Evolutionary conservation across 1,284 basidiomycete species (phyloP).

Genomic region (Flammula alnicola): DNA sequence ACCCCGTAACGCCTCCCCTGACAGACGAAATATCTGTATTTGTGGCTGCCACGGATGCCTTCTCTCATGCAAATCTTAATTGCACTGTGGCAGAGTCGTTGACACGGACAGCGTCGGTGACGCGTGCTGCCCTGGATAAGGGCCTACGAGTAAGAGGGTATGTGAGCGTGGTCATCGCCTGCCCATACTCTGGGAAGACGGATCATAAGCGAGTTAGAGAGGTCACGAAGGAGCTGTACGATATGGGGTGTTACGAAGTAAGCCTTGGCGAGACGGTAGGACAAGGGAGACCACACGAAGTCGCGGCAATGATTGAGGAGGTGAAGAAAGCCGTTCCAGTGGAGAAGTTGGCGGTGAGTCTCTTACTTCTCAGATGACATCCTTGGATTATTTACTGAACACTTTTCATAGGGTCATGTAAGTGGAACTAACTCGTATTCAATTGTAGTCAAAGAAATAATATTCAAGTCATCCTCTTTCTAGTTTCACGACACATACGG

Average conservation of each 20-base stretch:
- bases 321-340: constrained; percentile 69
- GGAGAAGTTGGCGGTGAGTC: constrained; percentile 70
- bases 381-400: constrained; percentile 10
- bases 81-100: constrained; percentile 78
- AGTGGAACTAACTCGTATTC: constrained; percentile 29
- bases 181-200: constrained; percentile 86
- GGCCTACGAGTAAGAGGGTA: constrained; percentile 87
- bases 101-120: constrained; percentile 65
- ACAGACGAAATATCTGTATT: constrained; percentile 92
- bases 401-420: constrained; percentile 58
- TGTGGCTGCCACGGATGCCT: constrained; percentile 87
- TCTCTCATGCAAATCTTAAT: constrained; percentile 88
- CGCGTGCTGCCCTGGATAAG: constrained; percentile 58
- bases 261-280: constrained; percentile 94
- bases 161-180: constrained; percentile 83
- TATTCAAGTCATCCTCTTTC: constrained; percentile 1
- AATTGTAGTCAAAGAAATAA: not conserved
- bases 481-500: constrained; percentile 95
- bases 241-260: constrained; percentile 96
- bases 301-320: constrained; percentile 71
- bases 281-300: constrained; percentile 75
- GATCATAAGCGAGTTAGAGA: constrained; percentile 70
- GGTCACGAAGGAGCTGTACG: constrained; percentile 71
- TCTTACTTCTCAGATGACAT: constrained; percentile 12
- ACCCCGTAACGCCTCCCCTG: constrained; percentile 46